phyloP scores from a whole-genome alignment of 108 stramenopile species.

The Cylindrotheca fusiformis region DNA sequence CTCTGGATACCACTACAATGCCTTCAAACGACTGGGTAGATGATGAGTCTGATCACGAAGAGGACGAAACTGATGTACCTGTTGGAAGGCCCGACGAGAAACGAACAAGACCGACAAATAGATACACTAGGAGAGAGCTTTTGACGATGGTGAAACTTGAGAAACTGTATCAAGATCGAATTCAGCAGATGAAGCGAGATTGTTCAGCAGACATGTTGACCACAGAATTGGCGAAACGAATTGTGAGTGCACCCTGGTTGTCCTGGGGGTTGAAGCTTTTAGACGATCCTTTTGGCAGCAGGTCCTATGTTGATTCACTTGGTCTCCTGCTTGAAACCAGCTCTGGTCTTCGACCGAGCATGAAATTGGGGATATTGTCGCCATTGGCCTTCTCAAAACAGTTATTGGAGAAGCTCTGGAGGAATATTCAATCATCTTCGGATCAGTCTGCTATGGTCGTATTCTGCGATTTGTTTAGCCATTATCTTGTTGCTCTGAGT shows the following conservation, averaged over 20 bases:
- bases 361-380: conserved; percentile 39
- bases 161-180: conserved; percentile 43
- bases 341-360: conserved; percentile 45
- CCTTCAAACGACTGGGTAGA: conserved; percentile 18
- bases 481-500: conserved; percentile 66
- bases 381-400: conserved; percentile 35
- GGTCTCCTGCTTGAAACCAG: conserved; percentile 41
- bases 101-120: conserved; percentile 14
- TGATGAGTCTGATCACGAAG: conserved; percentile 51
- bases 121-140: conserved; percentile 49
- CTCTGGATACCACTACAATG: conserved; percentile 5
- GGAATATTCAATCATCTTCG: not conserved
- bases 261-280: conserved; percentile 27
- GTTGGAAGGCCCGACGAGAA: conserved; percentile 13
- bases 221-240: conserved; percentile 11
- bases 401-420: conserved; percentile 21
- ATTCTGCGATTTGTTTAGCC: conserved; percentile 79
- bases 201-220: conserved; percentile 13
- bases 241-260: conserved; percentile 25
- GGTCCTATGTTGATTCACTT: conserved; percentile 34
- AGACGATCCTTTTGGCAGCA: conserved; percentile 19
- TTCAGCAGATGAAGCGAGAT: conserved; percentile 26
- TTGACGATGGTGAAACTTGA: conserved; percentile 63
- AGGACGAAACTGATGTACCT: conserved; percentile 45
- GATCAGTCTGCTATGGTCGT: conserved; percentile 26